These are phyloP conservation scores for Magnolia sinica DNA, from an alignment of 164 flowering plant species.

Conservation along the genomic window DNA sequence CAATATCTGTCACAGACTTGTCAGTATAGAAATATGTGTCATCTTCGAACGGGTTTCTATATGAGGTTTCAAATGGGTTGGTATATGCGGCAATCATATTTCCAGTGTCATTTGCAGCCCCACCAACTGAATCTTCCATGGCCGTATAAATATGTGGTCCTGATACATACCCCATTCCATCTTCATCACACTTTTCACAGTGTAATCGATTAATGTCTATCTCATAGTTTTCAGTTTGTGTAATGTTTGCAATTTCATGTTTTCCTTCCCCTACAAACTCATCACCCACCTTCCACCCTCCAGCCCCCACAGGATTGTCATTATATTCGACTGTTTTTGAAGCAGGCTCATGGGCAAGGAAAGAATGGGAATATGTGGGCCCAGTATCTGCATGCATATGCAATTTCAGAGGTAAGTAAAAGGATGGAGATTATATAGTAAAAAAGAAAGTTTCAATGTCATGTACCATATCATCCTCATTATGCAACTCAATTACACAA, in stretches of 20 bases:
- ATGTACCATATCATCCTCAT: not conserved
- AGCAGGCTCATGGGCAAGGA: slow-evolving; percentile 7
- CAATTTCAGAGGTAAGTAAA: not conserved
- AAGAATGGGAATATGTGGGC: slow-evolving; percentile 5
- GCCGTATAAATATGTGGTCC: slow-evolving; percentile 18
- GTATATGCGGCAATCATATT: slow-evolving; percentile 9
- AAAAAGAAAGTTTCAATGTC: not conserved
- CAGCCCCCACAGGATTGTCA: slow-evolving; percentile 23
- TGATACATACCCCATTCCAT: slow-evolving; percentile 13
- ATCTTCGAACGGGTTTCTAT: slow-evolving; percentile 18
- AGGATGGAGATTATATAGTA: not conserved
- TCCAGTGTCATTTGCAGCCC: slow-evolving; percentile 10
- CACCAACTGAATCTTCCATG: slow-evolving; percentile 19
- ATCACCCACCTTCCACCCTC: slow-evolving; percentile 12
- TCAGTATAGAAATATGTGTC: slow-evolving; percentile 37
- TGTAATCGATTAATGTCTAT: slow-evolving; percentile 12
- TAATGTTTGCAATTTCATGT: slow-evolving; percentile 14
- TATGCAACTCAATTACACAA: not conserved
- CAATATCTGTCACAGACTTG: slow-evolving; percentile 42
- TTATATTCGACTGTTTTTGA: slow-evolving; percentile 12
- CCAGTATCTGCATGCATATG: slow-evolving; percentile 21
- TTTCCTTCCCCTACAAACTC: slow-evolving; percentile 23
- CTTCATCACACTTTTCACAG: slow-evolving; percentile 14
- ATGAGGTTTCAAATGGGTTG: slow-evolving; percentile 10
- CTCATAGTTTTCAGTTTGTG: slow-evolving; percentile 7